Conservation (phyloP, 73 alveolate genomes). For the Tetrahymena elliotti region DNA sequence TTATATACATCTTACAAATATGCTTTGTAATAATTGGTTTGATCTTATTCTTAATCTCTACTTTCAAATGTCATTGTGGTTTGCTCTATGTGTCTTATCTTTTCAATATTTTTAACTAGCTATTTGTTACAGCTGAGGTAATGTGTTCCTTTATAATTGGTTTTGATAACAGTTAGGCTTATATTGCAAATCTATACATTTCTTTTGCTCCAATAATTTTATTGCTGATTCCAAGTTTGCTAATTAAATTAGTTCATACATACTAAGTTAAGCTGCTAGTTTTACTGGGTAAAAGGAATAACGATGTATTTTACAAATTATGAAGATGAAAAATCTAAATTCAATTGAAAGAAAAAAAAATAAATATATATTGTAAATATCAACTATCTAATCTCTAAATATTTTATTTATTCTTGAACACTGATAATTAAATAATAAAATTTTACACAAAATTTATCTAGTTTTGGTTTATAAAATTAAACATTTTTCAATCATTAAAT, state of each 20-base stretch:
- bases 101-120: no score
- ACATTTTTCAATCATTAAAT: no score
- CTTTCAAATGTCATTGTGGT: neutral
- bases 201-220: neutral
- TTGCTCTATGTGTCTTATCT: neutral
- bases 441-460: no score
- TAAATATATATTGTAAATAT: no score
- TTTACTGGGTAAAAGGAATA: neutral
- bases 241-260: no score
- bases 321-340: neutral
- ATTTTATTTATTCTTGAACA: no score
- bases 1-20: neutral
- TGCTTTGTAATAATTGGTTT: no score
- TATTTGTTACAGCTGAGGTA: neutral
- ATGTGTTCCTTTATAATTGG: neutral
- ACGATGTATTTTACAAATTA: neutral
- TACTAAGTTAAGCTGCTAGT: neutral
- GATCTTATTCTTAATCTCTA: neutral
- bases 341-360: no score
- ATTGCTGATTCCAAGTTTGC: neutral
- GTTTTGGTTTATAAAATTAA: no score
- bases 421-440: no score
- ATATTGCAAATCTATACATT: neutral
- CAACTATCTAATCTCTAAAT: no score
- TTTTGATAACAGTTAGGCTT: neutral